Evolutionary conservation across 495 filamentous ascomycete species (phyloP).

Genomic region (Neurospora discreta): DNA sequence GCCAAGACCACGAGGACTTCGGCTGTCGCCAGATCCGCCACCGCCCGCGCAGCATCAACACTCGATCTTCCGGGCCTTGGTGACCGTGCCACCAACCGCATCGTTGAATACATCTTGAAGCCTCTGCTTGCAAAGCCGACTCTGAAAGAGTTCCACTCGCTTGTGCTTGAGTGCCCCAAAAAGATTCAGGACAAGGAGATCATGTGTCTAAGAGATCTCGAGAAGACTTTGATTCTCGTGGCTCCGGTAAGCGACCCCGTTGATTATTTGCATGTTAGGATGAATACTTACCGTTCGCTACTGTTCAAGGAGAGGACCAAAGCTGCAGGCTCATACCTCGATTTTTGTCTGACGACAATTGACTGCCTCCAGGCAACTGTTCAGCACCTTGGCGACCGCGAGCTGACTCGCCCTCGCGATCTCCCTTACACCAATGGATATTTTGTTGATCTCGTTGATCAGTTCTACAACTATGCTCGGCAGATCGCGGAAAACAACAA

Average conservation of each 20-base stretch:
- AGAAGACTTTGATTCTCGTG: slow-evolving; percentile 78
- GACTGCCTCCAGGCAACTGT: slow-evolving; percentile 75
- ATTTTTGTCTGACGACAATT: slow-evolving; percentile 79
- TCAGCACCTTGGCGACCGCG: slow-evolving; percentile 64
- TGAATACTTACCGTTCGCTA: slow-evolving; percentile 55
- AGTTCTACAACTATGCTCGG: slow-evolving; percentile 64
- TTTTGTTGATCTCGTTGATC: slow-evolving; percentile 85
- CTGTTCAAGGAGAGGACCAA: slow-evolving; percentile 63
- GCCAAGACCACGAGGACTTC: slow-evolving; percentile 23
- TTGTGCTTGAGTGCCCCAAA: slow-evolving; percentile 61
- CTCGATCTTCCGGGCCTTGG: slow-evolving; percentile 34
- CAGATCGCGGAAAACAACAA: slow-evolving; percentile 42
- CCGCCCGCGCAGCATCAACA: slow-evolving; percentile 25
- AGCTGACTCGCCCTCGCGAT: slow-evolving; percentile 70
- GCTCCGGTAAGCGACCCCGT: slow-evolving; percentile 69
- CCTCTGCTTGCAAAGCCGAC: slow-evolving; percentile 37
- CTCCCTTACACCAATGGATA: slow-evolving; percentile 84
- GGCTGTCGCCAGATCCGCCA: slow-evolving; percentile 40
- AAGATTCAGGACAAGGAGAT: slow-evolving; percentile 74
- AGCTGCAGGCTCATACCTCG: slow-evolving; percentile 56
- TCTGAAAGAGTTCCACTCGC: slow-evolving; percentile 67
- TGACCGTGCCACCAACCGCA: slow-evolving; percentile 39
- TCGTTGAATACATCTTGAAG: slow-evolving; percentile 41
- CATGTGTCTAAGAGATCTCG: slow-evolving; percentile 73
- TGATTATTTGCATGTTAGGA: slow-evolving; percentile 39